Base-by-base conservation (phyloP, 768 basidiomycete genomes). In the Cyclocybe cylindracea region DNA sequence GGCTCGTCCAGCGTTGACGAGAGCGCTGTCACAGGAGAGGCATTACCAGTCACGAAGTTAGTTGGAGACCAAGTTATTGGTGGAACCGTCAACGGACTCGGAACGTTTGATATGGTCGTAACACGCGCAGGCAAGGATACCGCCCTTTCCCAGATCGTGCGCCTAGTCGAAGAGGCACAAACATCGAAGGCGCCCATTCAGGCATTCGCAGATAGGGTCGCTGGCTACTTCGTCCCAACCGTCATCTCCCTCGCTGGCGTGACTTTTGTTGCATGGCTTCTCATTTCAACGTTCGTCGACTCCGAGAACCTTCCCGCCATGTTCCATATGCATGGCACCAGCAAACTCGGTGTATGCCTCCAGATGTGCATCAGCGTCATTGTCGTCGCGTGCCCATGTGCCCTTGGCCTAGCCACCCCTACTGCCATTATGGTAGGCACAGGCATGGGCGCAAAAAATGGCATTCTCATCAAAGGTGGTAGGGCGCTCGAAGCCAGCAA, bases 371-470 rank as follows among this genome's bases (percentile, higher is more conserved):
- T 98, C 65, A 94, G 91, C 37, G 97, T 98, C 55, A 83, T 99
- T 53, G 97, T 99, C 44, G 94, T 99, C 46, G 96, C 97, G 16
- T 99, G 97, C 68, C 97, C 97, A 0, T 99, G 97, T 66, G 96
- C 97, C 0, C 80, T 99, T 33, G 97, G 96, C 4, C 79, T 98
- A 52, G 92, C 91, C 49, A 98, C 96, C 0, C 97, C 97, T 1
- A 98, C 97, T 0, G 97, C 96, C 2, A 94, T 98, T 70, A 98
- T 98, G 97, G 97, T 98, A 32, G 97, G 97, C 13, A 98, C 96
- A 0, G 97, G 97, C 1, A 85, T 98, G 50, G 97, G 97, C 1
- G 97, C 97, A 7, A 82, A 89, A 74, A 96, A 98, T 61, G 96
- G 97, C 0, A 98, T 99, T 53, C 73, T 99, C 41, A 98, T 99